Evolutionary conservation across 768 basidiomycete species (phyloP), one percentile per base, ranked within the genome.

Genomic region (Lactifluus hygrophoroides): DNA sequence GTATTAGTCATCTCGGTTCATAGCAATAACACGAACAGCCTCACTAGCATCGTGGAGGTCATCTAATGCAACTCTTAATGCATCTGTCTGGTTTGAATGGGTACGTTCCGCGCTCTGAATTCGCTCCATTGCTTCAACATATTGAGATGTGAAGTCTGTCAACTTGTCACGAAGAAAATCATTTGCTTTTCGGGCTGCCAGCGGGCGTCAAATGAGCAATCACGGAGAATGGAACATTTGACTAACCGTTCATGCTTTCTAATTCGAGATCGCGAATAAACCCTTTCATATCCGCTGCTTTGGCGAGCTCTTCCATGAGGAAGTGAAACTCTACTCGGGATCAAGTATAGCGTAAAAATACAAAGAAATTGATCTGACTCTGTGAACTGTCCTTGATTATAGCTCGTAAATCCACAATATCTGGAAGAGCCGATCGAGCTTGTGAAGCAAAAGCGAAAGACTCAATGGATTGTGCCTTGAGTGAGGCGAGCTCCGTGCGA

Each of bases 111-210:
- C 42, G 13, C 25, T 38, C n/a, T 52, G 57, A 17, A 63, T 34
- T 16, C 64, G 64, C 19, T 56, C 57, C 38, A 50, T 51, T 25
- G 51, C 64, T 40, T 64, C 62, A 5, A 45, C 46, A 35, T 59
- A 55, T 48, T 64, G 64, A 47, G 64, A 64, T 11, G 54, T 50
- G 13, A 64, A 25, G 44, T 63, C 62, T 11, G 64, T 64, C 52
- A 64, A 43, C 44, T 64, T 64, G 23, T 64, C 64, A 21, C 57
- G 64, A 16, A 64, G 57, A 1, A 64, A 52, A 37, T 64, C 64
- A 23, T 64, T 64, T 14, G 64, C 61, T 23, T 64, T 63, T 21
- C 64, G 64, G 17, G 54, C 64, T 64, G 17, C 19, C 11, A 9
- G 38, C 16, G 28, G 28, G 23, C 48, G 49, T 46, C 14, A 58